Conservation (phyloP, 108 stramenopile species). For the Cyclotella sp. region DNA sequence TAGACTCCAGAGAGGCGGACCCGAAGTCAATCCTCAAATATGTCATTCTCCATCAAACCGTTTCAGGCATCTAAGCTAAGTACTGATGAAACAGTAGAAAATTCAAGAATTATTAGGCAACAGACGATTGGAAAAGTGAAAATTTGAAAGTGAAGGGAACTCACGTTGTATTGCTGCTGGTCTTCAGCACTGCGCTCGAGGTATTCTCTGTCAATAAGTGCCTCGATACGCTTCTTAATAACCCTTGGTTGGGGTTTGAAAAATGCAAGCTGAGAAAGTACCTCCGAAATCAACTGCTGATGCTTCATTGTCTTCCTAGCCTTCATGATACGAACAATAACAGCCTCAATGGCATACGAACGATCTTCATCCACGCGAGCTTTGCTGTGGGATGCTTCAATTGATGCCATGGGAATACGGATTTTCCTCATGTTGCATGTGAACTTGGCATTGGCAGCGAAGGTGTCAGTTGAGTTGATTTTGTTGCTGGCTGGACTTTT, state of each 20-base stretch:
- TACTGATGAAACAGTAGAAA: slow-evolving; percentile 14
- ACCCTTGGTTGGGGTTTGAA: slow-evolving; percentile 98
- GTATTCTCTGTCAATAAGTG: slow-evolving; percentile 95
- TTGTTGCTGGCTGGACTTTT: slow-evolving; percentile 89
- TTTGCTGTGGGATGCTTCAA: slow-evolving; percentile 96
- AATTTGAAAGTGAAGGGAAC: slow-evolving; percentile 22
- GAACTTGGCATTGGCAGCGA: slow-evolving; percentile 91
- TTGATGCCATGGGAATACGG: slow-evolving; percentile 98
- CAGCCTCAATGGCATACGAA: slow-evolving; percentile 97
- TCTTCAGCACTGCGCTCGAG: slow-evolving; percentile 92
- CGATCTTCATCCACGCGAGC: slow-evolving; percentile 98
- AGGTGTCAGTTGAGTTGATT: slow-evolving; percentile 91
- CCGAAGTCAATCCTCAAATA: neutral
- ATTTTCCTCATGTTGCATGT: slow-evolving; percentile 93
- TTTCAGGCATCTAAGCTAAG: slow-evolving; percentile 8
- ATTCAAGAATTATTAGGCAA: neutral
- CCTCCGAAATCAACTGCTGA: slow-evolving; percentile 97
- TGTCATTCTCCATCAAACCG: neutral
- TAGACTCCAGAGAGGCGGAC: neutral
- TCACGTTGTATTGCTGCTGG: slow-evolving; percentile 84
- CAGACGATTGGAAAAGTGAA: neutral
- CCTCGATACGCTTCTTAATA: slow-evolving; percentile 95
- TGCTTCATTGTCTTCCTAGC: slow-evolving; percentile 97
- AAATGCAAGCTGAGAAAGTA: slow-evolving; percentile 94
- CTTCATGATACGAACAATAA: slow-evolving; percentile 99